phyloP scores from a whole-genome alignment of 176 grass and related monocot species.

The sorghum (Sorghum bicolor) region DNA sequence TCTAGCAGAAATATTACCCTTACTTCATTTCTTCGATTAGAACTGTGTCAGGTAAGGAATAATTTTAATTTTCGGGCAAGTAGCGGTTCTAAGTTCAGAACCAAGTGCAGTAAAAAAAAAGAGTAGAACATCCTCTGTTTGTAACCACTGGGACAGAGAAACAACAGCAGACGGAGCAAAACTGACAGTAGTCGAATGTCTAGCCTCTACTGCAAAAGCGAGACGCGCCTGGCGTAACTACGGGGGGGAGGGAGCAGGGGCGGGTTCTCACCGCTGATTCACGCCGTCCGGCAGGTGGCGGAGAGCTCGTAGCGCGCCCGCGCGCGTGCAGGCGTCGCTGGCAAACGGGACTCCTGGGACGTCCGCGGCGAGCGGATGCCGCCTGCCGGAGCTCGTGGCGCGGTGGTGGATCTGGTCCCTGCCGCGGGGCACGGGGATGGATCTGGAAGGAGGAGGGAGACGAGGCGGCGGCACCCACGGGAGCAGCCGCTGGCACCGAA shows the following conservation, averaged over 20 bases:
- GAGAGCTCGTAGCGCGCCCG: no score
- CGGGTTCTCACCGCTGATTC: neutral
- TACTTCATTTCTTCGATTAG: neutral
- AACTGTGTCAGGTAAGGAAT: neutral
- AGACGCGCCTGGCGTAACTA: no score
- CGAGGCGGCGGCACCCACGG: neutral
- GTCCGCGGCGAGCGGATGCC: neutral
- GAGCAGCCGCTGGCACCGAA: neutral
- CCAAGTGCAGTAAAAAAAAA: neutral
- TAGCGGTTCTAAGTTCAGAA: neutral
- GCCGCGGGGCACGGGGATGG: neutral
- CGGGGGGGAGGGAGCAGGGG: neutral
- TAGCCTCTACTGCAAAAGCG: neutral
- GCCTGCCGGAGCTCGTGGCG: neutral
- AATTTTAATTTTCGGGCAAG: neutral
- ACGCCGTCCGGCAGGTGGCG: neutral
- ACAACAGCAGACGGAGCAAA: neutral
- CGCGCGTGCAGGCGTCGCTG: no score
- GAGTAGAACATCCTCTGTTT: neutral
- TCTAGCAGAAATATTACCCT: no score
- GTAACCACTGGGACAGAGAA: neutral
- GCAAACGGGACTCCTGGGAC: neutral
- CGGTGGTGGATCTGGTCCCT: neutral
- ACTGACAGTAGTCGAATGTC: neutral
- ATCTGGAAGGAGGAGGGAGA: neutral